phyloP scores from a whole-genome alignment of 805 yeast genomes.

The Metschnikowia continentalis region DNA sequence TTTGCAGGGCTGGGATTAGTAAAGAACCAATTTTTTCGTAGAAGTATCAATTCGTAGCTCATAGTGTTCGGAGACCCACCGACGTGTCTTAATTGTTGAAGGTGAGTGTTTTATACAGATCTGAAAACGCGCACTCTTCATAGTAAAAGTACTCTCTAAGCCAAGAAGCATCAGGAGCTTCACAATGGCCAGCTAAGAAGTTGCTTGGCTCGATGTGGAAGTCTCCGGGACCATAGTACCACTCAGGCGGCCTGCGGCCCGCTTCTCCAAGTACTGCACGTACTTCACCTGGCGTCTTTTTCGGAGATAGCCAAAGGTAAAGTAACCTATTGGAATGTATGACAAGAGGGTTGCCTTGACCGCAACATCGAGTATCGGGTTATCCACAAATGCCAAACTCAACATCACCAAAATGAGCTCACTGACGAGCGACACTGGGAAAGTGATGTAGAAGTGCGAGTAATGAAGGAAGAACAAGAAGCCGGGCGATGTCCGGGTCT shows the following conservation, averaged over 20 bases:
- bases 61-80: not conserved
- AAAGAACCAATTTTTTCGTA: constrained; percentile 23
- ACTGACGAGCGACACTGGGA: constrained; percentile 29
- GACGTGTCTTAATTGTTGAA: not conserved
- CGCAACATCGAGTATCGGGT: constrained; percentile 22
- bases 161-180: not conserved
- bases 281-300: constrained; percentile 20
- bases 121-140: not conserved
- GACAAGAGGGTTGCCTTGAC: constrained; percentile 25
- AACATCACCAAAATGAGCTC: constrained; percentile 36
- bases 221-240: not conserved
- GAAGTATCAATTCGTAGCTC: constrained; percentile 22
- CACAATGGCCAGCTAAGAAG: not conserved
- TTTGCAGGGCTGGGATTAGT: constrained; percentile 3
- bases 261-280: constrained; percentile 19
- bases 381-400: constrained; percentile 29
- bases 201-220: not conserved
- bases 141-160: not conserved
- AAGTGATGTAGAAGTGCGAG: constrained; percentile 30
- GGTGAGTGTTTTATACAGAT: not conserved
- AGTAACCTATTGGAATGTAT: constrained; percentile 36
- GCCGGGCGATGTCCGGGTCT: constrained; percentile 33
- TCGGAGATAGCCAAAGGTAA: constrained; percentile 30
- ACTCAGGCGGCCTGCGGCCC: constrained; percentile 11
- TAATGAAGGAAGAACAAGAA: constrained; percentile 36